Base-by-base conservation (phyloP, 2,329 filamentous ascomycete genomes). In the Pseudopyricularia cyperi region DNA sequence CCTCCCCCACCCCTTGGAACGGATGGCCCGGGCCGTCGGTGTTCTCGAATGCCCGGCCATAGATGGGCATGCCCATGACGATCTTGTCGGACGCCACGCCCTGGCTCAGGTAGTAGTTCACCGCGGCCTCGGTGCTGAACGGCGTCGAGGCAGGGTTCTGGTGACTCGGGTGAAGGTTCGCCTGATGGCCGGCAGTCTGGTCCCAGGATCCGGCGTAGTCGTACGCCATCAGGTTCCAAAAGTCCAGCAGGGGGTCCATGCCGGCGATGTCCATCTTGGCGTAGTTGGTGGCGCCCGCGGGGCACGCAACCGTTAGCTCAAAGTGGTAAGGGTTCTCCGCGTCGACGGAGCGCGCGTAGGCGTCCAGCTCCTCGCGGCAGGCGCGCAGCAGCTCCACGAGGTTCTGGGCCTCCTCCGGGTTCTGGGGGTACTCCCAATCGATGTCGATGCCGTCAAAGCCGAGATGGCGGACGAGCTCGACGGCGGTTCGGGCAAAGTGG, bases 131-230 rank as follows among this genome's bases (percentile, higher is more conserved):
- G 3, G 85, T 87, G 67, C 79, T 88, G 70, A 90, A 95, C 0
- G 89, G 89, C 0, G 91, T 96, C 51, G 74, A 73, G 1, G 66
- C 58, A 0, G 86, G 79, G 61, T 81, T 77, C 11, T n/a, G 22
- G 2, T 58, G 57, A 24, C 76, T 83, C 1, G 75, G 74, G 61
- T 77, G 85, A 35, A 96, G 64, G 64, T 95, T 96, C 5, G 90
- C 80, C 64, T 89, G 83, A 68, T 97, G 89, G 4, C 84, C 89
- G 1, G 87, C 73, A 2, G 60, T 56, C 3, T 68, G 59, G 60
- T 90, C 87, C 89, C 89, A 96, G 3, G 81, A 84, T 1, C 91
- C 91, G 6, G 89, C 82, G 64, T 78, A 94, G 68, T 95, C 89
- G 67, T 95, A 95, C 2, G 86, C 85, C 89, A 95, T 95, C 42